These are phyloP conservation scores for Penicillium sp. DNA, from an alignment of 2,329 filamentous ascomycete genomes.

Conservation along the genomic window DNA sequence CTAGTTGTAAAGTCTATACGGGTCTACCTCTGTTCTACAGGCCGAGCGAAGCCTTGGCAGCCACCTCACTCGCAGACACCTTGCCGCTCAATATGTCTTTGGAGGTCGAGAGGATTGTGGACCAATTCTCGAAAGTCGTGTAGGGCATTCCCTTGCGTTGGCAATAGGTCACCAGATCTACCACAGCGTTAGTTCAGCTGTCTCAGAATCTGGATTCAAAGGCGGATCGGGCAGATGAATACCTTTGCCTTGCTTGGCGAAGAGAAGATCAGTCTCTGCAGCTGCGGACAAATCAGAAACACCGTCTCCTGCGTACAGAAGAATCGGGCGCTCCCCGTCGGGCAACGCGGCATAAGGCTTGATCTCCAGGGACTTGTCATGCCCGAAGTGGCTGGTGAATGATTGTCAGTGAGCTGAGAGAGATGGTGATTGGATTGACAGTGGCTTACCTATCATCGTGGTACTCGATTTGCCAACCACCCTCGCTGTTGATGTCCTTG, in stretches of 20 bases:
- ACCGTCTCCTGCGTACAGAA: conserved; percentile 93
- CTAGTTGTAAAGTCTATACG: conserved; percentile 7
- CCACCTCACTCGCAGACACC: conserved; percentile 61
- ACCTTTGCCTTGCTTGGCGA: conserved; percentile 86
- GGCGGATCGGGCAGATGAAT: conserved; percentile 13
- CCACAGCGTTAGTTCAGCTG: conserved; percentile 5
- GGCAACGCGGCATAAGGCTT: conserved; percentile 68
- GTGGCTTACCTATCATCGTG: conserved; percentile 66
- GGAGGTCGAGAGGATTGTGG: conserved; percentile 64
- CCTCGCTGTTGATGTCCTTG: conserved; percentile 66
- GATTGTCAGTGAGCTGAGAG: not conserved
- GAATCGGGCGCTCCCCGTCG: conserved; percentile 58
- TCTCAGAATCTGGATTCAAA: not conserved
- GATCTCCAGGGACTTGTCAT: conserved; percentile 91
- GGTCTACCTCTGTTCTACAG: conserved; percentile 2
- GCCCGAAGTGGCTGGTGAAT: conserved; percentile 63
- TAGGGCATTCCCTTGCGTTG: conserved; percentile 76
- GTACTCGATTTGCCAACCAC: conserved; percentile 79
- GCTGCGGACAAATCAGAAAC: conserved; percentile 88
- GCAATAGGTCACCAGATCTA: conserved; percentile 81
- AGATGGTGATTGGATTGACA: not conserved
- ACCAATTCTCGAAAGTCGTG: conserved; percentile 78
- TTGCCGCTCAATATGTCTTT: conserved; percentile 69
- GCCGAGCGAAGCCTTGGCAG: conserved; percentile 28
- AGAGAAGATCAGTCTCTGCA: conserved; percentile 82